These are phyloP conservation scores for Talaromyces adpressus DNA, from an alignment of 495 filamentous ascomycete genomes.

Conservation along the genomic window DNA sequence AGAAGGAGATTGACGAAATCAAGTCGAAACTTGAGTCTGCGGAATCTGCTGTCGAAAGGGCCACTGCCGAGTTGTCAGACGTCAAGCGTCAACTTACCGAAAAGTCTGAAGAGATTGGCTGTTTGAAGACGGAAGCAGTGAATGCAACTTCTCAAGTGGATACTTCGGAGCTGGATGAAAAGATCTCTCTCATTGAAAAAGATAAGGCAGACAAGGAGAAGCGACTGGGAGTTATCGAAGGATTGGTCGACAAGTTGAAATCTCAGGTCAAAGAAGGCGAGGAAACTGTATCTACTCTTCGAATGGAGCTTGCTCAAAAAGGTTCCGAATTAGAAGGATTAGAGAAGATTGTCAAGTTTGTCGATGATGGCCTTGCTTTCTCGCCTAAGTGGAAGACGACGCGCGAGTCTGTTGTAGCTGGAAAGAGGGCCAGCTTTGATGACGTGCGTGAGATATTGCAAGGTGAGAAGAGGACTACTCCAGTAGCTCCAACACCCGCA, in stretches of 20 bases:
- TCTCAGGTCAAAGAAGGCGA: conserved; percentile 43
- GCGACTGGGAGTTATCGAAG: conserved; percentile 42
- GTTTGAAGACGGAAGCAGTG: conserved; percentile 33
- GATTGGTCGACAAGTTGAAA: conserved; percentile 44
- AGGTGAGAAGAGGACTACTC: conserved; percentile 12
- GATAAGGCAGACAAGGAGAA: conserved; percentile 44
- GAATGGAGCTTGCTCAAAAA: conserved; percentile 32
- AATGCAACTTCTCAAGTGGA: conserved; percentile 29
- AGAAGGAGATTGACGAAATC: conserved; percentile 33
- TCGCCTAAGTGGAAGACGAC: conserved; percentile 29
- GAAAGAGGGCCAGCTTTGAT: conserved; percentile 21
- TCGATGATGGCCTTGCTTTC: conserved; percentile 28
- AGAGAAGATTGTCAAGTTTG: conserved; percentile 30
- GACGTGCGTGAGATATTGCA: conserved; percentile 28
- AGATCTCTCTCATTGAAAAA: conserved; percentile 27
- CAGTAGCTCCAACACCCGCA: conserved; percentile 13
- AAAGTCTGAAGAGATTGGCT: conserved; percentile 45
- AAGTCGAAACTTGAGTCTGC: conserved; percentile 32
- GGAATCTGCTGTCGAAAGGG: conserved; percentile 39
- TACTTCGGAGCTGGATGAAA: conserved; percentile 11
- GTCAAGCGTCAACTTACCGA: conserved; percentile 50
- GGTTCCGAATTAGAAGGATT: conserved; percentile 19
- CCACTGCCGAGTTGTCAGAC: conserved; percentile 39
- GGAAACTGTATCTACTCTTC: conserved; percentile 35
- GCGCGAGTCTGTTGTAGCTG: conserved; percentile 26